Evolutionary conservation across 2,329 filamentous ascomycete species (phyloP), one percentile per base, ranked within the genome.

Genomic region (Drechslerella coelobrocha): DNA sequence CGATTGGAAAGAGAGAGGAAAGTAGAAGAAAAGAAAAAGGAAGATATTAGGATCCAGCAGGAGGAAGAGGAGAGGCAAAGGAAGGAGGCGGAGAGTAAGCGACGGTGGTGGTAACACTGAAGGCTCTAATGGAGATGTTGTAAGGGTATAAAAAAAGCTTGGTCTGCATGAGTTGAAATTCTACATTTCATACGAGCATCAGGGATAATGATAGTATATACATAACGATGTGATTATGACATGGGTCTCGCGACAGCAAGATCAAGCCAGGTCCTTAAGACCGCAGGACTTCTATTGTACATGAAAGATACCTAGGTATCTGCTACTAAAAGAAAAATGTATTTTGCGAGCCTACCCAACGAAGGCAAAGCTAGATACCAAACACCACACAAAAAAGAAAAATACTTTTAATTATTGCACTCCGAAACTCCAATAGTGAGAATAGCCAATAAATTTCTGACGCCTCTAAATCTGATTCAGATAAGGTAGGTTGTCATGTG

Each of bases 1-100:
- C 87, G 90, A 76, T 82, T 83, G 2, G 86, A 89, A 78, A 85
- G 87, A 77, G 83, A 87, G 74, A 79, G 78, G 68, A 80, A 81
- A 55, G 74, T 77, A 47, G 81, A 81, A 73, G 81, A 81, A 57
- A 76, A 73, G 19, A 77, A 61, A 31, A 59, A 34, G 24, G 65
- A 72, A 27, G 68, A 78, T 52, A 78, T 78, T 62, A 76, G 77
- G 55, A 73, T 76, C n/a, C 76, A 76, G 12, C 77, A 78, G 47
- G 79, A 80, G 61, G 77, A 77, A 41, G 75, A 74, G 48, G 68
- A 72, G 48, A 63, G 59, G 41, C 48, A 45, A 12, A 60, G 47
- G 27, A 47, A 48, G 21, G 73, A 75, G 39, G 74, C 73, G 19
- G 65, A 63, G 61, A 73, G 65, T 51, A 65, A 57, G 43, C 75